phyloP scores from a whole-genome alignment of 2,329 filamentous ascomycete genomes.

The Tolypocladium pustulatum region DNA sequence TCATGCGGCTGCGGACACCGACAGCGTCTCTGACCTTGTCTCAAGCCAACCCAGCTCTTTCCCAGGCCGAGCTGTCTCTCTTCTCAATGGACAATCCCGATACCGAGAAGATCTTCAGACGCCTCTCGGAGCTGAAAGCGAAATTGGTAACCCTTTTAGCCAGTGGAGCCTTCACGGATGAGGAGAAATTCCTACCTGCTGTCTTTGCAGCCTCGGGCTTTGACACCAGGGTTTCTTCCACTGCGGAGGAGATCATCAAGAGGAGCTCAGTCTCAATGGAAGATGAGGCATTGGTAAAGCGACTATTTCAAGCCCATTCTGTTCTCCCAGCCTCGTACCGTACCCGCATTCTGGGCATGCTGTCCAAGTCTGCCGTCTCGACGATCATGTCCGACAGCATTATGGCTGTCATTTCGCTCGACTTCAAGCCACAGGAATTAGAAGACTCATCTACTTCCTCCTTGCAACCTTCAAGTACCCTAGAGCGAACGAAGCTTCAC shows the following conservation, averaged over 20 bases:
- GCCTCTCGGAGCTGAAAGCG: constrained; percentile 35
- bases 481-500: constrained; percentile 71
- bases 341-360: constrained; percentile 62
- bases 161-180: constrained; percentile 75
- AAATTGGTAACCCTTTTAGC: constrained; percentile 62
- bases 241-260: constrained; percentile 86
- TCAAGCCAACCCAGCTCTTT: constrained; percentile 21
- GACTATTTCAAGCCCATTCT: constrained; percentile 65
- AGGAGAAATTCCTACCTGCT: constrained; percentile 74
- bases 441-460: background rate
- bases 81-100: constrained; percentile 34
- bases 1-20: constrained; percentile 41
- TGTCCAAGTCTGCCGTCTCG: constrained; percentile 67
- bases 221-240: constrained; percentile 69
- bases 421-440: constrained; percentile 31
- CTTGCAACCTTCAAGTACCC: constrained; percentile 36
- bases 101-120: constrained; percentile 45
- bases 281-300: constrained; percentile 47
- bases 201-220: constrained; percentile 74
- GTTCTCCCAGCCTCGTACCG: constrained; percentile 63
- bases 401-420: constrained; percentile 58
- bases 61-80: constrained; percentile 16
- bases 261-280: constrained; percentile 67
- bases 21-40: constrained; percentile 19
- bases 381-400: constrained; percentile 61